Percentiles rank a stretch among this genome's conserved stretches.
Conservation (phyloP, 257 asterid species). For the Solanum gandarillasii region DNA sequence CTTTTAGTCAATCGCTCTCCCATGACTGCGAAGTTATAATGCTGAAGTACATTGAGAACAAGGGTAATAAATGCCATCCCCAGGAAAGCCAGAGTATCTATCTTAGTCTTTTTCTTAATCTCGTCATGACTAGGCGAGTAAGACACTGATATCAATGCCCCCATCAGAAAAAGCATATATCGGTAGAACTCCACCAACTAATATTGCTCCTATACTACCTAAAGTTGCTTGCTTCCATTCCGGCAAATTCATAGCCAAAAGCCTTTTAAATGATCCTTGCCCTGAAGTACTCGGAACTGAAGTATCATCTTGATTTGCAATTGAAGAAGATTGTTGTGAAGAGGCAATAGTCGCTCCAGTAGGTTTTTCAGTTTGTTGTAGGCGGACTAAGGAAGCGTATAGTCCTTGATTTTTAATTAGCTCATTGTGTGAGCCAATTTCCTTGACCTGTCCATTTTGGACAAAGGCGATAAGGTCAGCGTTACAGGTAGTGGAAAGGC, state of each 20-base stretch:
- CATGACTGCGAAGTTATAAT: conserved; percentile 81
- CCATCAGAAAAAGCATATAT: conserved; percentile 57
- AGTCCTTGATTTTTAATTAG: conserved; percentile 33
- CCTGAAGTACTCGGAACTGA: background rate
- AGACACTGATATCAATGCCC: conserved; percentile 59
- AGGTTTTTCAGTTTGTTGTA: conserved; percentile 40
- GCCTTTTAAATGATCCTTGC: conserved; percentile 49
- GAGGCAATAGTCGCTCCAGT: background rate
- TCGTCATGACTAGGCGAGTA: conserved; percentile 37
- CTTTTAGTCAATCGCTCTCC: conserved; percentile 84
- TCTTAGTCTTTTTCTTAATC: conserved; percentile 44
- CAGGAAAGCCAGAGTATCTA: conserved; percentile 22
- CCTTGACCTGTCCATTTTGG: conserved; percentile 53
- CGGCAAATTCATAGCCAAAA: conserved; percentile 71
- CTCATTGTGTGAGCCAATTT: conserved; percentile 53
- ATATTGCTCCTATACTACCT: conserved; percentile 49
- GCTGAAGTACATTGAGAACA: conserved; percentile 49
- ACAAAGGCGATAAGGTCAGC: conserved; percentile 74
- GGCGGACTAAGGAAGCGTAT: conserved; percentile 49
- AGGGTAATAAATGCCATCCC: conserved; percentile 62
- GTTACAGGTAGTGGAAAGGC: conserved; percentile 73
- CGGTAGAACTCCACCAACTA: conserved; percentile 79
- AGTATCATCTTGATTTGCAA: background rate
- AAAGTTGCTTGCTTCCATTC: conserved; percentile 74
- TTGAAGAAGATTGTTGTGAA: background rate